phyloP scores from a whole-genome alignment of 192 early-diverging fungal genomes.

The Obelidium mucronatum region DNA sequence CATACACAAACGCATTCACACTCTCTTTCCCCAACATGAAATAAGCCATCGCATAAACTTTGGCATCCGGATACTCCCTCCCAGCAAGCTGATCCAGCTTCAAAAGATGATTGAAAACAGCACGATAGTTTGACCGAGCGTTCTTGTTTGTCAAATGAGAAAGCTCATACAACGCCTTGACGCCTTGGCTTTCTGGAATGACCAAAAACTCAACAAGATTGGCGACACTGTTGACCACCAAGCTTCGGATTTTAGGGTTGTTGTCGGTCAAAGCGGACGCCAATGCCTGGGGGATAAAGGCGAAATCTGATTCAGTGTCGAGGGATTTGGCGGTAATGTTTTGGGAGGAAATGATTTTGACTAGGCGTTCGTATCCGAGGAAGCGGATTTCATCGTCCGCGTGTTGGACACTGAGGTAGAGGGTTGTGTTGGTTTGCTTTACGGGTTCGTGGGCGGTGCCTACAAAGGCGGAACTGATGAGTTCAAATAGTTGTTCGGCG shows the following conservation, averaged over 20 bases:
- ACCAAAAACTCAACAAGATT: slow-evolving; percentile 23
- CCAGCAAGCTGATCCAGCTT: neutral
- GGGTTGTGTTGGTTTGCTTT: slow-evolving; percentile 69
- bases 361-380: slow-evolving; percentile 34
- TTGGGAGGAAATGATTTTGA: neutral
- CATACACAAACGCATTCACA: slow-evolving; percentile 1
- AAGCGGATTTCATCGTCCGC: slow-evolving; percentile 73
- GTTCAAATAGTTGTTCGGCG: slow-evolving; percentile 8
- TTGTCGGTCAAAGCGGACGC: neutral
- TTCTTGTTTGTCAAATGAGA: neutral
- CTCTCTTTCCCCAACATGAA: slow-evolving; percentile 20
- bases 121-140: too few relatives aligned
- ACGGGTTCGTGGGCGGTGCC: slow-evolving; percentile 70
- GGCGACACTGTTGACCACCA: neutral
- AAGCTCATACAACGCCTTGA: slow-evolving; percentile 4
- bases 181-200: neutral
- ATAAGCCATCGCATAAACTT: neutral
- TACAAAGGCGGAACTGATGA: slow-evolving; percentile 15
- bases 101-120: slow-evolving; percentile 5
- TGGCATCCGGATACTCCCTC: neutral
- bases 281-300: slow-evolving; percentile 7
- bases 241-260: neutral
- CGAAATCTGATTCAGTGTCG: neutral
- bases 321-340: neutral
- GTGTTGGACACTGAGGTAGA: slow-evolving; percentile 84